Conservation (phyloP, 352 stramenopile species). For the Globisporangium irregulare region DNA sequence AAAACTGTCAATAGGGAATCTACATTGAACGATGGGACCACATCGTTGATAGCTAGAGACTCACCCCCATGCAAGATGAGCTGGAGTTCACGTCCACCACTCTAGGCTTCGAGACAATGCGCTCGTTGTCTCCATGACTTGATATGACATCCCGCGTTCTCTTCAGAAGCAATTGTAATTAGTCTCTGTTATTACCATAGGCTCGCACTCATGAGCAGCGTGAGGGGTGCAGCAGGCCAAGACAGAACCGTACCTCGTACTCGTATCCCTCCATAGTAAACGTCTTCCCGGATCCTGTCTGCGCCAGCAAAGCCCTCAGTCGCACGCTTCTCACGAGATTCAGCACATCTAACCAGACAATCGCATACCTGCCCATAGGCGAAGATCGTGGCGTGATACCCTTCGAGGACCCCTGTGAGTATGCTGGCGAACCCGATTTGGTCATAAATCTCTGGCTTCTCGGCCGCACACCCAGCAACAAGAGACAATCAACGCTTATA, state of each 20-base stretch:
- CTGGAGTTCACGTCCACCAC: conserved; percentile 9
- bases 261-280: conserved; percentile 64
- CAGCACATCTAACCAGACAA: background rate
- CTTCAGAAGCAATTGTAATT: background rate
- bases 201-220: too few species aligned
- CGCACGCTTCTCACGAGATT: background rate
- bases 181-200: too few species aligned
- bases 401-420: conserved; percentile 32
- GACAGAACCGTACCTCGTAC: conserved; percentile 33
- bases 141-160: conserved; percentile 6
- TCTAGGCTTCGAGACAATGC: conserved; percentile 20
- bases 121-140: conserved; percentile 8
- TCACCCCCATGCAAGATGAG: conserved; percentile 29
- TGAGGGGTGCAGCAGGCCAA: too few species aligned
- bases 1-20: background rate
- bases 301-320: background rate
- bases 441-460: conserved; percentile 36
- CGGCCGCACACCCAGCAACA: background rate
- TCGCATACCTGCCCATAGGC: conserved; percentile 43
- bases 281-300: conserved; percentile 60
- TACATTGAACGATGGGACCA: too few species aligned
- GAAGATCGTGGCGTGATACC: conserved; percentile 53
- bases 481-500: background rate
- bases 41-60: background rate
- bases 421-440: conserved; percentile 33